Evolutionary conservation across 1,284 basidiomycete genomes (phyloP).

Genomic region (Phellopilus nigrolimitatus): DNA sequence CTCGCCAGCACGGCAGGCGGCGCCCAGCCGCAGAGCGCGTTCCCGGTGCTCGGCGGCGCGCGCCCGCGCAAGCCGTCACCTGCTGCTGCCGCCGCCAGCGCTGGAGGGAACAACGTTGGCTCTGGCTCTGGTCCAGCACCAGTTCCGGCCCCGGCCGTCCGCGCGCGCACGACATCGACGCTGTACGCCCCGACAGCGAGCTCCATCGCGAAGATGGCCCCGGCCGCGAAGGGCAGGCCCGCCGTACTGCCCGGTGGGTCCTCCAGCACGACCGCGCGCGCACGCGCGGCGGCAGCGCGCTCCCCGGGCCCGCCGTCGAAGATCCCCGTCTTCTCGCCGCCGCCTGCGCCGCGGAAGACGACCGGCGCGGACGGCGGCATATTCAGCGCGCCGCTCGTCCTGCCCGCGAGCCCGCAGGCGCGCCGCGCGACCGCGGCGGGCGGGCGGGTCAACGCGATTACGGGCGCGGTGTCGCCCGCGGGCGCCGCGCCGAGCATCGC

Average conservation of each 20-base stretch:
- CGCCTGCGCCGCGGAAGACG: slow-evolving; percentile 3
- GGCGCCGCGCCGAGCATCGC: background rate
- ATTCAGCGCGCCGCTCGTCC: slow-evolving; percentile 17
- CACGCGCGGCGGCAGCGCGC: slow-evolving; percentile 4
- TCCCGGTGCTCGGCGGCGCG: slow-evolving; percentile 22
- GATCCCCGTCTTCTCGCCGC: slow-evolving; percentile 16
- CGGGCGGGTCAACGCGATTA: slow-evolving; percentile 14
- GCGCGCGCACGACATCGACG: slow-evolving; percentile 41
- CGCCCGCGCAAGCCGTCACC: slow-evolving; percentile 28
- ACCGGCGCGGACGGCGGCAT: slow-evolving; percentile 1
- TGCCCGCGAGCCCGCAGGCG: slow-evolving; percentile 5
- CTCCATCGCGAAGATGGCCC: slow-evolving; percentile 58
- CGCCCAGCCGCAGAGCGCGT: slow-evolving; percentile 24
- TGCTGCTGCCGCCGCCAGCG: too few relatives aligned
- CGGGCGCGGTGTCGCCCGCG: slow-evolving; percentile 7
- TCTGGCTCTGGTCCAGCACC: too few relatives aligned
- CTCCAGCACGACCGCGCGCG: too few relatives aligned
- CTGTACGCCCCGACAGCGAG: slow-evolving; percentile 71
- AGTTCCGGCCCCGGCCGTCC: too few relatives aligned
- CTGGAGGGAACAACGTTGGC: too few relatives aligned
- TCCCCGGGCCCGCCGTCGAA: slow-evolving; percentile 19
- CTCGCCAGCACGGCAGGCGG: background rate
- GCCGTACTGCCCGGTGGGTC: slow-evolving; percentile 19
- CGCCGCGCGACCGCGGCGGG: slow-evolving; percentile 7
- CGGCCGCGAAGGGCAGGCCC: slow-evolving; percentile 19